Percentiles rank a stretch among this genome's conserved stretches.
phyloP scores from a whole-genome alignment of 2,329 filamentous ascomycete species.

The Colletotrichum simmondsii region DNA sequence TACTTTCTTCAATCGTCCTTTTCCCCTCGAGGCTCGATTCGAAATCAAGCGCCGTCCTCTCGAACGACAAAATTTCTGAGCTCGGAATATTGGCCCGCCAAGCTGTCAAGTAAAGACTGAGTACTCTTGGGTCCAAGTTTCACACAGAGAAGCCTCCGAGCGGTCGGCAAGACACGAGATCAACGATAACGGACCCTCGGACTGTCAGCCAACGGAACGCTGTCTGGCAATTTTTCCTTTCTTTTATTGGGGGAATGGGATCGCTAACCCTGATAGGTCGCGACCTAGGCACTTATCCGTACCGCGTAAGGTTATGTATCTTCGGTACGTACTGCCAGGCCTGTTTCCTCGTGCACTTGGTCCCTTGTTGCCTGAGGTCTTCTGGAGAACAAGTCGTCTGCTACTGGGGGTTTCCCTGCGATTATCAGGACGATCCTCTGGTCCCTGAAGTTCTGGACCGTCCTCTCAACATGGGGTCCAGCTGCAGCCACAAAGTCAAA shows the following conservation, averaged over 20 bases:
- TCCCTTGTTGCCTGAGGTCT: background rate
- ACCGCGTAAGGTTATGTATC: too few species aligned
- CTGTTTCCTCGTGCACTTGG: too few species aligned
- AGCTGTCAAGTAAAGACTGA: background rate
- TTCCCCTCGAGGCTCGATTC: too few species aligned
- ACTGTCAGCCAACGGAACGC: background rate
- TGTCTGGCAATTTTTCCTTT: background rate
- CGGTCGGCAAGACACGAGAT: background rate
- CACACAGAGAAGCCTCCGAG: background rate
- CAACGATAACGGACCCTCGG: background rate
- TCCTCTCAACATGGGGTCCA: constrained; percentile 4
- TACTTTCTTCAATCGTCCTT: background rate
- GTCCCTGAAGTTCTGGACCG: constrained; percentile 34
- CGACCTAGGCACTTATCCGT: too few species aligned
- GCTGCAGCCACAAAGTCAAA: constrained; percentile 28
- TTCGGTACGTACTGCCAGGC: background rate
- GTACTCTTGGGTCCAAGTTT: background rate
- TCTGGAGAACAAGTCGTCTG: background rate
- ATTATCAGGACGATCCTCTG: constrained; percentile 20
- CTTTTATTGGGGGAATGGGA: background rate
- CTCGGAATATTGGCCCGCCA: background rate
- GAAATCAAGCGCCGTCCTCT: background rate
- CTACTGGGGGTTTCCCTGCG: constrained; percentile 17
- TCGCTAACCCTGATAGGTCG: background rate
- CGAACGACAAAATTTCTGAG: background rate